Conservation (phyloP, 2,329 filamentous ascomycete genomes). For the Penicillium sp. region DNA sequence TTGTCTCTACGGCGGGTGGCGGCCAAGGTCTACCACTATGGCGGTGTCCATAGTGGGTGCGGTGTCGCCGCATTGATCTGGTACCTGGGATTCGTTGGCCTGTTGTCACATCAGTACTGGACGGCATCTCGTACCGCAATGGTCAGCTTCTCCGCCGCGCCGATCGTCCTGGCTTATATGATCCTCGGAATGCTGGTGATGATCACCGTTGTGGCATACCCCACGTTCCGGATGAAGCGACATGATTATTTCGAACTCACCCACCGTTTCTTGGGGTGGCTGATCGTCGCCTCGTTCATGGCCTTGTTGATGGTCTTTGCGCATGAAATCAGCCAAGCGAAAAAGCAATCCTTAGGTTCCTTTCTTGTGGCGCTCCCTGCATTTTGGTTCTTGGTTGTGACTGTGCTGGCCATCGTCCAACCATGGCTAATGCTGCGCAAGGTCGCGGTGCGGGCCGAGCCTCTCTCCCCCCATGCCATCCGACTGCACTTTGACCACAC, state of each 20-base stretch:
- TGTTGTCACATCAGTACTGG: constrained; percentile 33
- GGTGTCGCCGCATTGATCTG: constrained; percentile 47
- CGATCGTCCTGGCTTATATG: constrained; percentile 52
- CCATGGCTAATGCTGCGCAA: constrained; percentile 69
- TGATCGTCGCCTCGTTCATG: constrained; percentile 60
- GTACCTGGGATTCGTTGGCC: constrained; percentile 39
- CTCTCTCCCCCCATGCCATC: constrained; percentile 65
- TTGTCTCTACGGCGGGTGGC: constrained; percentile 43
- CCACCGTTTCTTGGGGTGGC: constrained; percentile 71
- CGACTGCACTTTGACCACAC: constrained; percentile 64
- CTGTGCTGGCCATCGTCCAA: constrained; percentile 60
- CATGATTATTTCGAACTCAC: constrained; percentile 66
- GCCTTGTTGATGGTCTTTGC: constrained; percentile 53
- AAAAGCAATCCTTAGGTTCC: constrained; percentile 32
- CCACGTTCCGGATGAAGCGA: constrained; percentile 54
- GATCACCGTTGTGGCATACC: constrained; percentile 60
- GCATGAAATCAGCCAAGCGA: constrained; percentile 37
- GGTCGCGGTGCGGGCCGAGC: constrained; percentile 59
- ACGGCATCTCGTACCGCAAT: constrained; percentile 14
- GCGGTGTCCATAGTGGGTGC: constrained; percentile 51
- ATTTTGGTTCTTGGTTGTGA: constrained; percentile 63
- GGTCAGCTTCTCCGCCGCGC: constrained; percentile 30
- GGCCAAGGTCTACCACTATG: constrained; percentile 50
- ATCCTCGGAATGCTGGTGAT: constrained; percentile 53
- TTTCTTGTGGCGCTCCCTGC: constrained; percentile 46